Base-by-base conservation (phyloP, 306 rosid species). In the Mimosa bimucronata region DNA sequence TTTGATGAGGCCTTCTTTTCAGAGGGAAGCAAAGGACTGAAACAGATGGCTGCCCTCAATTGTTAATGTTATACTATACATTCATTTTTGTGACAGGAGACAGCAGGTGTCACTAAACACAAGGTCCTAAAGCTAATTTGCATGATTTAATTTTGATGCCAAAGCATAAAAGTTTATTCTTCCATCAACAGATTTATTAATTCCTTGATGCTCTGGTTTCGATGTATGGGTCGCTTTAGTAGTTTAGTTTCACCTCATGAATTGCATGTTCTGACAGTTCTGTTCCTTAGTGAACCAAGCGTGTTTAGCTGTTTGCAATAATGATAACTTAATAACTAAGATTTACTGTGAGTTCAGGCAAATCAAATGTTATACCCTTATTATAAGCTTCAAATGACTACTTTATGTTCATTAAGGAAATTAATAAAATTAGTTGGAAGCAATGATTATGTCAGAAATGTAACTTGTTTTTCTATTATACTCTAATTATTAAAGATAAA, bases 21-120 rank as follows among this genome's bases (percentile, higher is more conserved):
- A 11, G 1, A 23, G 31, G 6, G 9, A 55, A 55, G 62, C 30
- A 58, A 74, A 74, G 89, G 94, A 83, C 67, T 89, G 77, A 87
- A 91, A 77, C 97, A 88, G 79, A 88, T 91, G 97, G 83, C 86
- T 78, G 3, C 38, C 38, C 38, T 34, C 38, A 34, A 34, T 34
- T 34, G 38, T 34, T 34, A 34, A 34, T 34, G 38, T 34, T 34
- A 34, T 34, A 34, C 38, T 34, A 34, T 34, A 34, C 38, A 19
- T 52, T 52, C 11, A 52, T 52, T 52, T 52, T 52, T 19, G 26
- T n/a, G 13, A n/a, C 28, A 53, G 3, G 57, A 52, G 7, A 21
- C 58, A 52, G 57, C 58, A 52, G 28, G 4, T 53, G 12, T 52
- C 61, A n/a, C 61, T 25, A 53, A 53, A 53, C 61, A 53, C 61